A percentile compares a stretch with the other conserved stretches of the same genome.
Conservation (phyloP, 129 eudicot genomes). For the Pulicaria dysenterica region DNA sequence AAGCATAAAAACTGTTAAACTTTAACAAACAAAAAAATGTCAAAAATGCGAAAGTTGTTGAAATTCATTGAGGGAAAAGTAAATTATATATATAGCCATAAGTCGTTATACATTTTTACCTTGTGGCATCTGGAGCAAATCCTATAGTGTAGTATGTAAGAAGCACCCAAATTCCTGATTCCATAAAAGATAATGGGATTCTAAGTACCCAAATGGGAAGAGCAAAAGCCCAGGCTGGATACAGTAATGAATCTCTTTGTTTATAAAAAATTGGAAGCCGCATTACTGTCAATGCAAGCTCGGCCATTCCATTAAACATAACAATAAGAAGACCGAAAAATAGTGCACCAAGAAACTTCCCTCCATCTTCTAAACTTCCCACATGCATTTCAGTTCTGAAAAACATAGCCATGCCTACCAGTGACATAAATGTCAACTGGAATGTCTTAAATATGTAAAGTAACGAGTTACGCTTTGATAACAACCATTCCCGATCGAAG, state of each 20-base stretch:
- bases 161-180: conserved; percentile 42
- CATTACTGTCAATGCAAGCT: conserved; percentile 37
- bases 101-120: too few relatives aligned
- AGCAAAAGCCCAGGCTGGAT: conserved; percentile 43
- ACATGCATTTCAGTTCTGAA: too few relatives aligned
- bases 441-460: too few relatives aligned
- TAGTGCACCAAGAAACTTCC: conserved; percentile 33
- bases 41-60: neutral
- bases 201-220: conserved; percentile 41
- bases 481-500: too few relatives aligned
- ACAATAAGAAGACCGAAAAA: conserved; percentile 37
- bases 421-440: too few relatives aligned
- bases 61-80: neutral
- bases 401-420: too few relatives aligned
- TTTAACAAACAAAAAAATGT: neutral
- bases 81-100: neutral
- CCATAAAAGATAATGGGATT: conserved; percentile 38
- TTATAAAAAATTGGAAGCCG: conserved; percentile 41
- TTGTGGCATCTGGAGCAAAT: conserved; percentile 34
- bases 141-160: conserved; percentile 41
- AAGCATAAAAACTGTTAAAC: neutral
- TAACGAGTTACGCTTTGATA: too few relatives aligned
- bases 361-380: too few relatives aligned
- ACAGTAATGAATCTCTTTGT: conserved; percentile 40
- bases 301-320: conserved; percentile 43